Base-by-base conservation (phyloP, 176 grass and related monocot genomes). In the Bonia amplexicaulis region DNA sequence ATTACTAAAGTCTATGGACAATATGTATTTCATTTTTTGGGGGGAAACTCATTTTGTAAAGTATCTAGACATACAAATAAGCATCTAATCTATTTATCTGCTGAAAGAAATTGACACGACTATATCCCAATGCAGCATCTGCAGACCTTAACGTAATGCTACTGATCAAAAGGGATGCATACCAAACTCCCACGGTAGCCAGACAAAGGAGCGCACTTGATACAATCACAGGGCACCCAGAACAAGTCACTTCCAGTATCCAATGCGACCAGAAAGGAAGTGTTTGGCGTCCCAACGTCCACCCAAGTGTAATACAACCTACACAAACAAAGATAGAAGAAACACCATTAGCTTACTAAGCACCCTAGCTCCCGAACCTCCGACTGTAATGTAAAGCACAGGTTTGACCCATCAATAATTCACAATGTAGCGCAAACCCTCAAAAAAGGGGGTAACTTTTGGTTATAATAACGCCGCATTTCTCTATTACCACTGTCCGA, bases 301-400 rank as follows among this genome's bases (percentile, higher is more conserved):
- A 99, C 94, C 96, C 93, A 99, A 66, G 96, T 95, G 86, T 99
- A 99, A 7, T 99, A 87, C 37, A 99, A 84, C 96, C 93, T 96
- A 85, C 48, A 44, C 47, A 87, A 65, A 6, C 37, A 79, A 79
- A 62, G 17, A 26, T 3, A 69, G 25, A 52, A 25, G 19, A 72
- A 46, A 84, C 40, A 67, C 53, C 48, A 83, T 87, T 52, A 83
- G 53, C 27, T 79, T 52, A 57, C 12, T 46, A 46, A 69, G 17
- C 37, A 70, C 19, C 6, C 13, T 53, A 48, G 62, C 31, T 72
- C 7, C 41, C 7, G 41, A 42, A 42, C 41, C 41, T 42, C 15
- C 22, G 25, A 76, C 6, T 7, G 58, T 27, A 73, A 59, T 74
- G 33, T 10, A 66, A 59, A 35, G 15, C 64, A 20, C 55, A 71